phyloP scores from a whole-genome alignment of 164 flowering plant genomes.

The Aristolochia fimbriata region DNA sequence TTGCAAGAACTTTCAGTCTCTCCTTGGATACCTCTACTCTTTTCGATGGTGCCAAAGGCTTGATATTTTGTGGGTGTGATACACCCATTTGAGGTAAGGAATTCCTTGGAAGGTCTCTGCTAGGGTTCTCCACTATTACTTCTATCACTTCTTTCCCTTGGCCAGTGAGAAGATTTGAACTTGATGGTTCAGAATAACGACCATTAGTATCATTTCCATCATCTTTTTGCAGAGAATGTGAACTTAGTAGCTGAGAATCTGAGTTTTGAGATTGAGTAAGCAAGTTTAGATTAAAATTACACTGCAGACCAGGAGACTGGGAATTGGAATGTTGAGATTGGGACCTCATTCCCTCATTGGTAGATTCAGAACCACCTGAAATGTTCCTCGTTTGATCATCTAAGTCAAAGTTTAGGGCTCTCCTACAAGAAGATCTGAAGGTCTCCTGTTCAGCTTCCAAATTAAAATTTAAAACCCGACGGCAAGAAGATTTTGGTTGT shows the following conservation, averaged over 20 bases:
- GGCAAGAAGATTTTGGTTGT: constrained; percentile 33
- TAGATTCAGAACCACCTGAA: not conserved
- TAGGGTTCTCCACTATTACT: constrained; percentile 7
- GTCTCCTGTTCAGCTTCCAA: constrained; percentile 17
- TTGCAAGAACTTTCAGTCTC: constrained; percentile 3
- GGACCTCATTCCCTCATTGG: constrained; percentile 2
- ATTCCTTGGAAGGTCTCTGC: not conserved
- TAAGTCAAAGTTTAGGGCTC: not conserved
- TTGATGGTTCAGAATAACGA: no score
- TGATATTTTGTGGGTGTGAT: constrained; percentile 12
- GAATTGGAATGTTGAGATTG: not conserved
- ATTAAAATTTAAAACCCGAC: constrained; percentile 48
- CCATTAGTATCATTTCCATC: not conserved
- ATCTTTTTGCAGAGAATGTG: not conserved
- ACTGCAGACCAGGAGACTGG: no score
- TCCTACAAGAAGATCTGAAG: not conserved
- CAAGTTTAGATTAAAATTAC: no score
- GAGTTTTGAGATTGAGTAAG: no score
- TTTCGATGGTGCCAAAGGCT: constrained; percentile 1
- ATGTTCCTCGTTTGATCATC: not conserved
- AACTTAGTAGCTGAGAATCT: not conserved
- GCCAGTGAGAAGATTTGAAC: no score
- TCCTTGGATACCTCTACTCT: constrained; percentile 1
- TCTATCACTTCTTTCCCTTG: no score
- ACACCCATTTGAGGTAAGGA: constrained; percentile 12